These are phyloP conservation scores for Coemansia sp. DNA, from an alignment of 192 early-diverging fungal genomes.

Conservation along the genomic window DNA sequence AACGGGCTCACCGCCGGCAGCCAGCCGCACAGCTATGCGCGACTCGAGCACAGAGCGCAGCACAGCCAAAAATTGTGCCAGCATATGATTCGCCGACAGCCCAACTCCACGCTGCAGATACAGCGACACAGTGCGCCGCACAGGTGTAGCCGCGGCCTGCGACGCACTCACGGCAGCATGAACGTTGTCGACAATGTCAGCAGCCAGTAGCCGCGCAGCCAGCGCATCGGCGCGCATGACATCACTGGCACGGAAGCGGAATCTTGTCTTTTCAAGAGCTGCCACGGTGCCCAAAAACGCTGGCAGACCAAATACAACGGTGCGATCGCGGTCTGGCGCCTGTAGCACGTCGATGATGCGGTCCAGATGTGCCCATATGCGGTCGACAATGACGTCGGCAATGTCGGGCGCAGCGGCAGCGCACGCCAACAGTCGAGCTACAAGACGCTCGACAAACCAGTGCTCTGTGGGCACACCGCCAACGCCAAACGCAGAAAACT, in stretches of 20 bases:
- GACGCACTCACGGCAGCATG: slow-evolving; percentile 21
- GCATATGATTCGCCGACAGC: slow-evolving; percentile 28
- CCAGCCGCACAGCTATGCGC: slow-evolving; percentile 31
- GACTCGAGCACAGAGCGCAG: slow-evolving; percentile 50
- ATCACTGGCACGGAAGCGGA: slow-evolving; percentile 25
- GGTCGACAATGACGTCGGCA: slow-evolving; percentile 18
- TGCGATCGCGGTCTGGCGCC: slow-evolving; percentile 9
- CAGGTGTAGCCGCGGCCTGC: slow-evolving; percentile 5
- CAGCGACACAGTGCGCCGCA: slow-evolving; percentile 25
- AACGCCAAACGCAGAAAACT: slow-evolving; percentile 17
- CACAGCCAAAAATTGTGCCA: slow-evolving; percentile 35
- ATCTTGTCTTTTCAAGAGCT: slow-evolving; percentile 34
- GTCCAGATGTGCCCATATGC: slow-evolving; percentile 38
- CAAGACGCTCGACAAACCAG: slow-evolving; percentile 38
- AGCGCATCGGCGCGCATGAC: slow-evolving; percentile 28
- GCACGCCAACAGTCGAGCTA: slow-evolving; percentile 32
- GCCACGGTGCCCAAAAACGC: slow-evolving; percentile 35
- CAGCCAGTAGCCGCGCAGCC: slow-evolving; percentile 17
- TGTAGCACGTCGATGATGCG: slow-evolving; percentile 18
- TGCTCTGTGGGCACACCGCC: slow-evolving; percentile 20
- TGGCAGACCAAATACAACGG: slow-evolving; percentile 25
- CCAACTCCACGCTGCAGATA: slow-evolving; percentile 26
- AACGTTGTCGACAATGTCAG: slow-evolving; percentile 12
- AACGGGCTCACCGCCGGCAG: slow-evolving; percentile 19
- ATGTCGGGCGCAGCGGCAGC: slow-evolving; percentile 20